phyloP scores from a whole-genome alignment of 2,329 filamentous ascomycete species.

The Claviceps humidiphila region DNA sequence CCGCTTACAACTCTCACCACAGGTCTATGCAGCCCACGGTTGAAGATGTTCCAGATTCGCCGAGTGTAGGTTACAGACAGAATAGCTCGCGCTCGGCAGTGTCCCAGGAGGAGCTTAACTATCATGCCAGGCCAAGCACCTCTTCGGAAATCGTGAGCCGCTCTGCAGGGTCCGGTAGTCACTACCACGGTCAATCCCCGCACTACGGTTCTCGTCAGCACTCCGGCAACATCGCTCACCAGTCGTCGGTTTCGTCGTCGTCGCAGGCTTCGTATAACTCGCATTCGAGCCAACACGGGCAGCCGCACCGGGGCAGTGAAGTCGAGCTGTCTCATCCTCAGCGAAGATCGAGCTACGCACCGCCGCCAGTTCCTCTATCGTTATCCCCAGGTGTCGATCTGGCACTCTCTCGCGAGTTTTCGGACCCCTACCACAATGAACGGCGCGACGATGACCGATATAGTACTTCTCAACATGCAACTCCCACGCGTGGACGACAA shows the following conservation, averaged over 20 bases:
- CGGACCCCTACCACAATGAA: constrained; percentile 30
- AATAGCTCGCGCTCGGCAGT: constrained; percentile 12
- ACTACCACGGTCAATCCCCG: constrained; percentile 13
- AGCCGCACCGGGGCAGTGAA: constrained; percentile 21
- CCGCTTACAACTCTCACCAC: constrained; percentile 30
- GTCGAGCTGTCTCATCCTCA: constrained; percentile 21
- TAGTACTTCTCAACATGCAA: constrained; percentile 23
- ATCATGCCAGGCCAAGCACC: constrained; percentile 26
- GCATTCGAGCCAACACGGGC: constrained; percentile 18
- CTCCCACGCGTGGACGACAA: constrained; percentile 29
- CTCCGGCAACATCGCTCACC: constrained; percentile 9
- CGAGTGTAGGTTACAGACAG: constrained; percentile 17
- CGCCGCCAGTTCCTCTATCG: constrained; percentile 40
- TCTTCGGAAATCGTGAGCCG: constrained; percentile 31
- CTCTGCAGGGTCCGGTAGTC: constrained; percentile 17
- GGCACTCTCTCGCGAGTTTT: constrained; percentile 39
- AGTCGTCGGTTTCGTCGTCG: constrained; percentile 17
- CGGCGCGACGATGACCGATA: constrained; percentile 26
- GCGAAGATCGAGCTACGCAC: constrained; percentile 23
- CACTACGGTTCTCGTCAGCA: constrained; percentile 12
- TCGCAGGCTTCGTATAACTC: constrained; percentile 13
- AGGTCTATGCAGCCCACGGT: constrained; percentile 48
- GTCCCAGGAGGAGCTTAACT: constrained; percentile 24
- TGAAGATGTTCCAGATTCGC: constrained; percentile 49
- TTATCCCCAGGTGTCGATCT: constrained; percentile 50